phyloP scores from a whole-genome alignment of 352 stramenopile genomes.

The Thraustochytrium sp. region DNA sequence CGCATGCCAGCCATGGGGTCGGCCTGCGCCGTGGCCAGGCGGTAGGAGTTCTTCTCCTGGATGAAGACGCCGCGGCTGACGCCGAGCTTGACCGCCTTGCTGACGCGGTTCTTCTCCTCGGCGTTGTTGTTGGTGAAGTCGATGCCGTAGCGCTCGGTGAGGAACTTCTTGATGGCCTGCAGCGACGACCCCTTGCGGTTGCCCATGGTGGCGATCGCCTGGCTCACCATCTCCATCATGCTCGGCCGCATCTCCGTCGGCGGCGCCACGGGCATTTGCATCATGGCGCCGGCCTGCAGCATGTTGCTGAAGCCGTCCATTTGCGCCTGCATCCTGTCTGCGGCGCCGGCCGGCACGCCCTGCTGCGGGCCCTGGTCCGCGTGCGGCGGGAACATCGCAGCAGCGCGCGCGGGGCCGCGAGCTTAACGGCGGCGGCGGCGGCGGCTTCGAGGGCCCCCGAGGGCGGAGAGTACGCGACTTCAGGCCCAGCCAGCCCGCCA shows the following conservation, averaged over 20 bases:
- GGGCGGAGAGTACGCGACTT: no score
- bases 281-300: slow-evolving; percentile 9
- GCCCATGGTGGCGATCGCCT: slow-evolving; percentile 14
- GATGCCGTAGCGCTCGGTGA: slow-evolving; percentile 24
- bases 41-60: slow-evolving; percentile 42
- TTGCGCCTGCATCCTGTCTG: slow-evolving; percentile 1
- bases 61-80: slow-evolving; percentile 15
- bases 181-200: slow-evolving; percentile 37
- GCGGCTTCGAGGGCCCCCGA: no score
- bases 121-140: slow-evolving; percentile 36
- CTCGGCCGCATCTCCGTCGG: slow-evolving; percentile 9
- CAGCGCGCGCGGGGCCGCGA: no score
- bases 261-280: not conserved
- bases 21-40: not conserved
- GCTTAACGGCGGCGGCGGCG: no score
- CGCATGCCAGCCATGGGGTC: not conserved
- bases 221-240: slow-evolving; percentile 38
- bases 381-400: no score
- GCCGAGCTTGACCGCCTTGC: slow-evolving; percentile 37
- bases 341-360: no score
- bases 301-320: slow-evolving; percentile 34
- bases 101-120: slow-evolving; percentile 26
- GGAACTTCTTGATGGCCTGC: slow-evolving; percentile 41
- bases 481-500: no score
- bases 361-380: no score